Percentiles rank a stretch among this genome's conserved stretches.
phyloP scores from a whole-genome alignment of 2,329 filamentous ascomycete genomes.

The Lasiodiplodia theobromae region DNA sequence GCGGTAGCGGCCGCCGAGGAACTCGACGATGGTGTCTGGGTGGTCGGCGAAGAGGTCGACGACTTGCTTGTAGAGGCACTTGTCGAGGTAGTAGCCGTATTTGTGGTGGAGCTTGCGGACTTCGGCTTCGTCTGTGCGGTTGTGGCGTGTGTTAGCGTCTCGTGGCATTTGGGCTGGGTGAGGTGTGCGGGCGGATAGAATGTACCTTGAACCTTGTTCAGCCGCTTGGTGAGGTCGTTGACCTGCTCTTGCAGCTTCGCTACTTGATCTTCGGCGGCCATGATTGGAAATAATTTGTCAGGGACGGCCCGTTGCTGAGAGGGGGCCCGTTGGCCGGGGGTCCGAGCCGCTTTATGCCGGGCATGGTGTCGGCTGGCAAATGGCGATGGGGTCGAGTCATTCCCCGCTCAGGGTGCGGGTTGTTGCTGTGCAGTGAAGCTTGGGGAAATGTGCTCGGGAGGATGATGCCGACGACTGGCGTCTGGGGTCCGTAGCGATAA shows the following conservation, averaged over 20 bases:
- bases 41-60: constrained; percentile 59
- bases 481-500: not conserved
- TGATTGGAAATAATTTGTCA: not conserved
- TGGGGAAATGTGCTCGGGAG: not conserved
- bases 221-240: not conserved
- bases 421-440: not conserved
- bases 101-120: constrained; percentile 64
- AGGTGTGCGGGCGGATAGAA: too few species aligned
- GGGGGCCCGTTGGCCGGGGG: not conserved
- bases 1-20: constrained; percentile 62
- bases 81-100: constrained; percentile 67
- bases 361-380: not conserved
- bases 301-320: not conserved
- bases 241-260: constrained; percentile 14
- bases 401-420: not conserved
- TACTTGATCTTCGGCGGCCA: constrained; percentile 1
- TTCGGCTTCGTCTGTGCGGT: constrained; percentile 57
- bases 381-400: not conserved
- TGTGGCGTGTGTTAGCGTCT: not conserved
- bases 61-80: constrained; percentile 63
- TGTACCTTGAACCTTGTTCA: constrained; percentile 14
- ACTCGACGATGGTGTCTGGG: constrained; percentile 63
- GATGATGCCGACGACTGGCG: constrained; percentile 4
- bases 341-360: not conserved
- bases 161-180: not conserved